Base-by-base conservation (phyloP, 2,329 filamentous ascomycete species). In the Claviceps purpurea region DNA sequence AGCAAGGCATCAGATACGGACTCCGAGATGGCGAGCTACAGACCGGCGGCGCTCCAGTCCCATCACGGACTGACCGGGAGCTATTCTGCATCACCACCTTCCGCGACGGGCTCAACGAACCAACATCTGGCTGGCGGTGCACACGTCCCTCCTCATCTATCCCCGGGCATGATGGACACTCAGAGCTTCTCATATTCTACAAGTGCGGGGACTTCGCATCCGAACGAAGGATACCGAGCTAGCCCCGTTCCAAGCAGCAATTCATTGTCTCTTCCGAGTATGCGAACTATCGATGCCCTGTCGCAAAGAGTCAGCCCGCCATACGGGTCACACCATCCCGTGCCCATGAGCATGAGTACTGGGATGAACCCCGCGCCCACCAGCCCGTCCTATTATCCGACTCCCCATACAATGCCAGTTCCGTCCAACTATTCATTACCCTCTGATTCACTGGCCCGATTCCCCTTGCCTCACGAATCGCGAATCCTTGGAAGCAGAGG, bases 391-490 rank as follows among this genome's bases (percentile, higher is more conserved):
- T 78, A 72, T 60, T 77, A 76, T 55, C 57, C 62, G 56, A 57
- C 62, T 56, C 70, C 60, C 58, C 71, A 56, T 56, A 63, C 56
- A 57, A 68, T 65, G 68, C 53, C 62, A 13, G 53, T 66, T 55
- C 58, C 60, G 10, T 58, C 64, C 18, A 62, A 59, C 41, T 68
- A 77, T 54, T 68, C 68, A n/a, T 61, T 78, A 51, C 65, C 70
- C 26, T 64, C 69, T 11, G 71, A 75, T 30, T 62, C 69, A 55
- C 60, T 70, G 58, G 65, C 68, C 56, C 68, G 75, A 52, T 76
- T 75, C 58, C 65, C 71, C 38, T 59, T 78, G 40, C 69, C 73
- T 37, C 70, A 71, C 49, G 76, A 78, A 52, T 72, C 74, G 38
- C 70, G 74, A 47, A 65, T 75, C 47, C 56, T 76, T 47, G 69